Base-by-base conservation (phyloP, 2,329 filamentous ascomycete genomes). In the Rhynchosporium graminicola region DNA sequence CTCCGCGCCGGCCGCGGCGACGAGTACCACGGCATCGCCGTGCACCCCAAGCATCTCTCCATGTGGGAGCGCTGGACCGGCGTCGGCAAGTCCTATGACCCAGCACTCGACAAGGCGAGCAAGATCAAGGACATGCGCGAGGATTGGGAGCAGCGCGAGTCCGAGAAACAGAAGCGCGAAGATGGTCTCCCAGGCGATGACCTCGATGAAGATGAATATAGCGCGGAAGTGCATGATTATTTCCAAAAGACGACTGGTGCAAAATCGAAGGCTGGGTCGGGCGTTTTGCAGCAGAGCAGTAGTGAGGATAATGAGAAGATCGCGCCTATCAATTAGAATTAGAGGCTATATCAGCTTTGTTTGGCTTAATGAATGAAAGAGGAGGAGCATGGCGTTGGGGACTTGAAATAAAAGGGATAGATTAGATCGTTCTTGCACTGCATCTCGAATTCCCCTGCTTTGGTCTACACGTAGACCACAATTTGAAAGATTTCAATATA, bases 11-110 rank as follows among this genome's bases (percentile, higher is more conserved):
- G 92, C 65, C 86, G 87, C 64, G 88, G 87, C 69, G 66, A 86
- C 36, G 91, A 97, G 55, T 98, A 98, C 80, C 93, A 97, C 78
- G 94, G 94, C 68, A 88, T 97, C 59, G 94, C 94, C 64, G 87
- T 98, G 63, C 92, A 98, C 81, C 89, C 91, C 54, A 85, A 89
- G 76, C 94, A 98, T 74, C 80, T 98, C 66, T 94, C 90, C 6
- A 75, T 93, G 57, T 98, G 91, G 89, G 94, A 98, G 82, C 88
- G 91, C 65, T 76, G 91, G 66, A 83, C 85, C 60, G 92, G 92
- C 57, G 83, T 89, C 20, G 87, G 88, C 76, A 96, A 95, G 81
- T 75, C 84, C 74, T 98, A 97, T 80, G 81, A 97, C 76, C 86
- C 92, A 7, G 87, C 91, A 66, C 79, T 87, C 57, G 94, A 98